phyloP scores from a whole-genome alignment of 345 rosid species.

The Salix caprea region DNA sequence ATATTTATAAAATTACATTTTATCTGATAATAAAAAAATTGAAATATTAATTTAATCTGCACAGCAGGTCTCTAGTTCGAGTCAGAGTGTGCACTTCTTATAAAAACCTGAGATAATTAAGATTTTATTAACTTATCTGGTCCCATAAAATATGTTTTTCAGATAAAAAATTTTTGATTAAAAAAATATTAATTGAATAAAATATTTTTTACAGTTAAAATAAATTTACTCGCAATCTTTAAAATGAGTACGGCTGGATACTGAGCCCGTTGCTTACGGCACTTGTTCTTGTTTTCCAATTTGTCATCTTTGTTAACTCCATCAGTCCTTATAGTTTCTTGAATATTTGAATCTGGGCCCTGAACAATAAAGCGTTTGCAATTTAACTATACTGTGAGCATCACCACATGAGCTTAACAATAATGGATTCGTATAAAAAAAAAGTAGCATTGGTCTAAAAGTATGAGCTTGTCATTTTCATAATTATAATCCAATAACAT shows the following conservation, averaged over 20 bases:
- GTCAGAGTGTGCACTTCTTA: fast-evolving
- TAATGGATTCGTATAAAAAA: background rate
- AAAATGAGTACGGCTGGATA: background rate
- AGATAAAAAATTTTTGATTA: no score
- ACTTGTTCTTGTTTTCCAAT: background rate
- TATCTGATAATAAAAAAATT: no score
- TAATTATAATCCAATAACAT: background rate
- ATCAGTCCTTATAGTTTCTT: background rate
- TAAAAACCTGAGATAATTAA: fast-evolving
- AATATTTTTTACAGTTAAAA: no score
- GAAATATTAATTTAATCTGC: no score
- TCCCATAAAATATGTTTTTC: no score
- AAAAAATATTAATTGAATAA: no score
- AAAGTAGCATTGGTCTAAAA: background rate
- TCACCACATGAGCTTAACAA: background rate
- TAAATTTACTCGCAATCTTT: no score
- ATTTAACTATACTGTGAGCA: background rate
- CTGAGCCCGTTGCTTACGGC: background rate
- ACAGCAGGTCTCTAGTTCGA: no score
- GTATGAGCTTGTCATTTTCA: background rate
- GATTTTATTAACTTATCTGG: no score
- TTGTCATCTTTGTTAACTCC: background rate
- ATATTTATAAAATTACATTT: no score
- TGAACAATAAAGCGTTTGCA: background rate
- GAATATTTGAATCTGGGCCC: background rate